phyloP scores from a whole-genome alignment of 352 stramenopile species.

The Phytophthora constricta region DNA sequence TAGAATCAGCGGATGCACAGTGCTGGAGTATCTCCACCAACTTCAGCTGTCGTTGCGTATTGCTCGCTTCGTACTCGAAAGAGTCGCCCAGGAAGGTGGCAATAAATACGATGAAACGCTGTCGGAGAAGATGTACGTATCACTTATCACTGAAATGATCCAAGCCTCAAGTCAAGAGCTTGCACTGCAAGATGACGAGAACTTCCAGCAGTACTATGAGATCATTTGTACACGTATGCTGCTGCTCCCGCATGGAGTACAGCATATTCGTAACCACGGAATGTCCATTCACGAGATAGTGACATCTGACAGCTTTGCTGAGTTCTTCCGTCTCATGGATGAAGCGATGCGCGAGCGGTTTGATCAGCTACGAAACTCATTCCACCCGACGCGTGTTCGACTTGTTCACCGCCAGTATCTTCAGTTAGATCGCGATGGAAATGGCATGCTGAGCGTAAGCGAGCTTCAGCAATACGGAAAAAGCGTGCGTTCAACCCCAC shows the following conservation, averaged over 20 bases:
- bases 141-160: conserved; percentile 41
- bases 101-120: conserved; percentile 28
- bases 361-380: conserved; percentile 38
- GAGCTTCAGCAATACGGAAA: conserved; percentile 64
- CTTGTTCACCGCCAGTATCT: conserved; percentile 66
- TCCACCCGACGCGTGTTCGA: conserved; percentile 41
- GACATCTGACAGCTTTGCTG: conserved; percentile 40
- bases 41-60: conserved; percentile 46
- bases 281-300: conserved; percentile 42
- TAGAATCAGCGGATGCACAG: conserved; percentile 45
- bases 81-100: conserved; percentile 6
- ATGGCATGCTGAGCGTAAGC: conserved; percentile 55
- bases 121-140: conserved; percentile 36
- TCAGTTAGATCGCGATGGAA: conserved; percentile 68
- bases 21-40: conserved; percentile 58
- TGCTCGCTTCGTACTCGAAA: conserved; percentile 25
- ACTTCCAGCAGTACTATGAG: conserved; percentile 65
- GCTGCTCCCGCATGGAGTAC: conserved; percentile 55
- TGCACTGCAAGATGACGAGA: conserved; percentile 41
- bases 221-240: conserved; percentile 65
- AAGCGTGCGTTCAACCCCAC: conserved; percentile 71
- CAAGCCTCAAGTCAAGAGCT: conserved; percentile 15
- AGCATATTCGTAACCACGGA: conserved; percentile 21
- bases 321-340: conserved; percentile 57
- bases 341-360: conserved; percentile 38